phyloP scores from a whole-genome alignment of 2,329 filamentous ascomycete species.

The Aureobasidium pullulans region DNA sequence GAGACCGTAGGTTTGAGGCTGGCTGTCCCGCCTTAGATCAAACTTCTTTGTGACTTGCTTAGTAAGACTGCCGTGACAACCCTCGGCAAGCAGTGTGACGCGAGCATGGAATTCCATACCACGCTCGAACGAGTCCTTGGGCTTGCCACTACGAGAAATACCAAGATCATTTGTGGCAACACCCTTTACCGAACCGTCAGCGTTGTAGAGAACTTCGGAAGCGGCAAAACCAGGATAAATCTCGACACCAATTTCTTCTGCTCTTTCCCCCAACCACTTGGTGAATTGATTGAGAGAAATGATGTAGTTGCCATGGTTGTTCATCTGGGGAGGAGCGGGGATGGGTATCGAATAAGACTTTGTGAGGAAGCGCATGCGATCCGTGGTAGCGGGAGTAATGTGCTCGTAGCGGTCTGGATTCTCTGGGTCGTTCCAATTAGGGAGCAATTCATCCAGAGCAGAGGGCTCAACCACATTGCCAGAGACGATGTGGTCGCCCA shows the following conservation, averaged over 20 bases:
- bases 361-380: constrained; percentile 92
- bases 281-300: constrained; percentile 90
- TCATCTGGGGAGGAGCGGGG: constrained; percentile 91
- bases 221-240: constrained; percentile 95
- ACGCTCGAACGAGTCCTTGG: constrained; percentile 86
- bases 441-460: constrained; percentile 81
- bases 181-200: constrained; percentile 82
- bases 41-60: constrained; percentile 96
- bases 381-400: constrained; percentile 72
- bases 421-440: constrained; percentile 83
- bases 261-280: constrained; percentile 91
- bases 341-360: constrained; percentile 70
- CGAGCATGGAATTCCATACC: constrained; percentile 98
- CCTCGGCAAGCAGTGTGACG: constrained; percentile 86
- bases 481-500: constrained; percentile 91
- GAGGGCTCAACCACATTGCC: constrained; percentile 90
- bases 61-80: constrained; percentile 88
- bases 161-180: constrained; percentile 95
- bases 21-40: constrained; percentile 77
- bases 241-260: constrained; percentile 94
- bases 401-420: constrained; percentile 84
- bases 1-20: constrained; percentile 90
- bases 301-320: constrained; percentile 97
- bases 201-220: constrained; percentile 79
- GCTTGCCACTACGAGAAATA: constrained; percentile 69